phyloP scores from a whole-genome alignment of 495 filamentous ascomycete genomes.

The Aspergillus heteromorphus region DNA sequence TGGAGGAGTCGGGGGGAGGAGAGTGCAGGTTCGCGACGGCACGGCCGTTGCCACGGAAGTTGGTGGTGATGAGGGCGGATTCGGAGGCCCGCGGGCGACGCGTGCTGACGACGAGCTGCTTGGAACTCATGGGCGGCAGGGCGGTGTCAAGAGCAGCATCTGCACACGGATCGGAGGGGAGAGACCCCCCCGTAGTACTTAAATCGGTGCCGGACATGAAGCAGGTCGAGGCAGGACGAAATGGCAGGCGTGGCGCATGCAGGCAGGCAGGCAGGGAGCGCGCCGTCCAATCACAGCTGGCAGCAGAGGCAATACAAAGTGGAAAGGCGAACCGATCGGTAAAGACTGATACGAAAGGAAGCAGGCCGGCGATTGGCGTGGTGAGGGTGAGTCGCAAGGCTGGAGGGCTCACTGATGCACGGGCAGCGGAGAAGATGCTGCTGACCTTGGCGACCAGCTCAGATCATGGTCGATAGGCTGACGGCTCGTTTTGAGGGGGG shows the following conservation, averaged over 20 bases:
- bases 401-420: background rate
- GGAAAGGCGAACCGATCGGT: background rate
- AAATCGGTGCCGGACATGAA: constrained; percentile 1
- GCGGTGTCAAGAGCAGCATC: constrained; percentile 14
- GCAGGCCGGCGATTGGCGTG: background rate
- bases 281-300: background rate
- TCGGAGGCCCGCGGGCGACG: constrained; percentile 11
- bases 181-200: background rate
- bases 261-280: background rate
- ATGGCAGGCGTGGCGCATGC: background rate
- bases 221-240: background rate
- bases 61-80: constrained; percentile 5
- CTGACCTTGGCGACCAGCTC: background rate
- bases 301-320: background rate
- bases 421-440: background rate
- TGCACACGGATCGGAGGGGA: background rate
- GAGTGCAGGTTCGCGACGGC: constrained; percentile 2
- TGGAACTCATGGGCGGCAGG: constrained; percentile 20
- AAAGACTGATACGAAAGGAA: constrained; percentile 2
- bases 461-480: background rate
- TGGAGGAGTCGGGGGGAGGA: constrained; percentile 13
- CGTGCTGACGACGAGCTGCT: constrained; percentile 14
- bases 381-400: background rate
- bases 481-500: background rate
- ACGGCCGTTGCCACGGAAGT: constrained; percentile 3